Percentiles rank a stretch among this genome's conserved stretches.
Evolutionary conservation across 1,139 yeast genomes (phyloP).

Genomic region (Saccharomyces uvarum): DNA sequence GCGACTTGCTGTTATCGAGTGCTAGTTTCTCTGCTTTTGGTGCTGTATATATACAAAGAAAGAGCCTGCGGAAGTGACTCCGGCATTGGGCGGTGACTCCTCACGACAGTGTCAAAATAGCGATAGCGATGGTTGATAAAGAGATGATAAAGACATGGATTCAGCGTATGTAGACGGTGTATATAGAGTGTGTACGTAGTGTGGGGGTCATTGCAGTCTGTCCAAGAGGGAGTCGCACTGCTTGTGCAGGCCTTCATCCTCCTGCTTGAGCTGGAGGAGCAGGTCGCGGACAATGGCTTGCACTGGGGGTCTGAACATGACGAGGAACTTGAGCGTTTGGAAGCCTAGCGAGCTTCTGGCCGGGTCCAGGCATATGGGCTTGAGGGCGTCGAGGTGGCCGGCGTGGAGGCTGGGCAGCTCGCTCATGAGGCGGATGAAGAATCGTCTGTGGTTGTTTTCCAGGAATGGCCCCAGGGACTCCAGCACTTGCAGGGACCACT

Average conservation of each 20-base stretch:
- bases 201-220: constrained; percentile 16
- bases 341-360: constrained; percentile 73
- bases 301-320: constrained; percentile 88
- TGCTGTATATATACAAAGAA: constrained; percentile 1
- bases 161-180: background rate
- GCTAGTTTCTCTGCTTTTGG: background rate
- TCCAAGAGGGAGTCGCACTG: constrained; percentile 48
- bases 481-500: constrained; percentile 65
- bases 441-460: constrained; percentile 70
- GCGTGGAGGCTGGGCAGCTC: constrained; percentile 74
- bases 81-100: background rate
- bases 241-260: constrained; percentile 47
- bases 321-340: constrained; percentile 68
- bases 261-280: constrained; percentile 48
- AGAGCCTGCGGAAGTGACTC: background rate
- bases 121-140: background rate
- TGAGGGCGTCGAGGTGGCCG: constrained; percentile 53
- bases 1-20: background rate
- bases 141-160: background rate
- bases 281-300: constrained; percentile 58
- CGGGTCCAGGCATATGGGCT: constrained; percentile 80
- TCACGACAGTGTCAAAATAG: background rate
- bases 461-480: constrained; percentile 79
- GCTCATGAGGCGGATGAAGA: constrained; percentile 72
- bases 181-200: background rate